phyloP scores from a whole-genome alignment of 2,329 filamentous ascomycete species.

The Fusarium humuli region DNA sequence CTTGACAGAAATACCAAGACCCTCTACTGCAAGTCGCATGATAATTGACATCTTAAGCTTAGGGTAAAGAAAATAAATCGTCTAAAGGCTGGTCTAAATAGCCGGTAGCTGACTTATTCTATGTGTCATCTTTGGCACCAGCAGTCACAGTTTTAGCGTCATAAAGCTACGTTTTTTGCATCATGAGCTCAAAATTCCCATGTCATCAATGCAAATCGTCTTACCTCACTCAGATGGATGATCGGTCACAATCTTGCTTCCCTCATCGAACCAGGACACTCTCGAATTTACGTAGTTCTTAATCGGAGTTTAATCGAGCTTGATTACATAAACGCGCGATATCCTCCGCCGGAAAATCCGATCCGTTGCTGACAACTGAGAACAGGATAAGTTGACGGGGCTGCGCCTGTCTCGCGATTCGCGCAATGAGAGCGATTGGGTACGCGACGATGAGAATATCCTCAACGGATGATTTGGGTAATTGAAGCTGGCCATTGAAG shows the following conservation, averaged over 20 bases:
- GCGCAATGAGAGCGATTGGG: conserved; percentile 6
- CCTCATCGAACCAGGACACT: not conserved
- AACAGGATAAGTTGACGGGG: conserved; percentile 2
- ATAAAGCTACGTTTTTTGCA: not conserved
- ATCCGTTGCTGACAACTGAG: not conserved
- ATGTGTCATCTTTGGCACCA: not conserved
- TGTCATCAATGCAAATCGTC: not conserved
- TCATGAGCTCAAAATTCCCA: not conserved
- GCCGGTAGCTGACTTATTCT: not conserved
- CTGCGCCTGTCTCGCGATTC: not conserved
- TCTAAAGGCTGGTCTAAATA: not conserved
- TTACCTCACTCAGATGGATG: not conserved
- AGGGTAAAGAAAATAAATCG: not conserved
- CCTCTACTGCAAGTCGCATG: not conserved
- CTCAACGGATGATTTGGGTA: not conserved
- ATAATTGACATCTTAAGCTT: not conserved
- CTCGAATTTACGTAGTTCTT: not conserved
- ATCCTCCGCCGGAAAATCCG: not conserved
- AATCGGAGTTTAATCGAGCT: not conserved
- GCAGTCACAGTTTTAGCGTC: not conserved
- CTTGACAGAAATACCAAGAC: not conserved
- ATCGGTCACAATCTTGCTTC: not conserved
- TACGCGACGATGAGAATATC: not conserved
- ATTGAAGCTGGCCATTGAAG: not conserved
- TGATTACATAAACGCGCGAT: not conserved